Conservation (phyloP, 352 stramenopile genomes). For the Pythium phragmitis region DNA sequence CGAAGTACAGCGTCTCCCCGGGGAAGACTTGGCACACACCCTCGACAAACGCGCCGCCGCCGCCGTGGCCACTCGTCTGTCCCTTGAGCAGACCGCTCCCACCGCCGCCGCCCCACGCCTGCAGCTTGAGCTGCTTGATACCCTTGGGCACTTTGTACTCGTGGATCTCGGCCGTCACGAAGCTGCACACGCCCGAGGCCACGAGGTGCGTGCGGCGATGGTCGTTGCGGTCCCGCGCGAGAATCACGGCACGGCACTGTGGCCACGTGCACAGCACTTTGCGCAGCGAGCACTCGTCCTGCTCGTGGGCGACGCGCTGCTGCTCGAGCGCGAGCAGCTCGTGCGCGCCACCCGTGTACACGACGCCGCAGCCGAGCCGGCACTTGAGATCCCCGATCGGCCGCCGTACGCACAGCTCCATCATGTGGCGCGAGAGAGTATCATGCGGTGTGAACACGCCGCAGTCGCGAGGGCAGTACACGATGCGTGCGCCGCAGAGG, state of each 20-base stretch:
- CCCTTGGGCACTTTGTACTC: slow-evolving; percentile 69
- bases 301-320: slow-evolving; percentile 60
- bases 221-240: slow-evolving; percentile 59
- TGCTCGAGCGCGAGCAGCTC: slow-evolving; percentile 67
- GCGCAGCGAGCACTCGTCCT: slow-evolving; percentile 63
- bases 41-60: slow-evolving; percentile 70
- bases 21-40: slow-evolving; percentile 54
- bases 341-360: slow-evolving; percentile 56
- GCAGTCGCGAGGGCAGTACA: slow-evolving; percentile 62
- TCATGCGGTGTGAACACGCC: slow-evolving; percentile 61
- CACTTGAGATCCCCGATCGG: slow-evolving; percentile 60
- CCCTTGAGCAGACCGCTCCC: slow-evolving; percentile 58
- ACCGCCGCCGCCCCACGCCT: slow-evolving; percentile 68
- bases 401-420: slow-evolving; percentile 52
- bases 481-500: slow-evolving; percentile 51
- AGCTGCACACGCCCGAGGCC: slow-evolving; percentile 56
- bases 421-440: slow-evolving; percentile 49
- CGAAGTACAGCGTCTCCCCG: slow-evolving; percentile 70
- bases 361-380: slow-evolving; percentile 52
- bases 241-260: slow-evolving; percentile 46
- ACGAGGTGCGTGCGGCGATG: slow-evolving; percentile 62
- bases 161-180: slow-evolving; percentile 58
- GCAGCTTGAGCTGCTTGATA: slow-evolving; percentile 61
- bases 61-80: slow-evolving; percentile 52
- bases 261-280: slow-evolving; percentile 78